These are phyloP conservation scores for Pythium utonaiense DNA, from an alignment of 352 stramenopile genomes.

Conservation along the genomic window DNA sequence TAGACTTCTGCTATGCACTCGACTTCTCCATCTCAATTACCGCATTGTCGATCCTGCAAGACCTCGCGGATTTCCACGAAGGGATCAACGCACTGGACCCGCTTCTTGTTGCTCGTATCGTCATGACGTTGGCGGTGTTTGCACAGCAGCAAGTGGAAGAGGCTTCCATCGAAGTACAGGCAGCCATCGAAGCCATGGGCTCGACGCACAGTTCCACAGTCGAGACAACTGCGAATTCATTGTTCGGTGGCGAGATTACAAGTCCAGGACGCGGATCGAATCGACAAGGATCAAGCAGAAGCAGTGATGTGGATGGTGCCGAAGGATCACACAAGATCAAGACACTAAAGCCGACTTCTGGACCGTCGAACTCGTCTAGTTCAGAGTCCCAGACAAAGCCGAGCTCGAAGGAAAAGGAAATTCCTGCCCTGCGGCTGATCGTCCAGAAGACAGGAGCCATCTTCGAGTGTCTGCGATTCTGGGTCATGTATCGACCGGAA, in stretches of 20 bases:
- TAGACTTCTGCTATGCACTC: conserved; percentile 71
- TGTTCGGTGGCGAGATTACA: conserved; percentile 12
- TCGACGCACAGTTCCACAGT: conserved; percentile 3
- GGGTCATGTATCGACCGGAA: conserved; percentile 75
- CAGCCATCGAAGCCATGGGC: conserved; percentile 57
- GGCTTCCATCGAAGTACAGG: conserved; percentile 82
- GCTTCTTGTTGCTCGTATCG: conserved; percentile 67
- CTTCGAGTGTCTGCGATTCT: conserved; percentile 84
- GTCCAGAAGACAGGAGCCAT: conserved; percentile 83
- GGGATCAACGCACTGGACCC: conserved; percentile 68
- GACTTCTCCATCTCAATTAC: conserved; percentile 80
- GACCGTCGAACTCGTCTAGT: conserved; percentile 3
- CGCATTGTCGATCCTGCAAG: conserved; percentile 71
- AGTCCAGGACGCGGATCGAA: conserved; percentile 9
- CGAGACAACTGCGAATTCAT: conserved; percentile 12
- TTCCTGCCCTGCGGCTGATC: conserved; percentile 66
- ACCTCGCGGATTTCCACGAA: conserved; percentile 72
- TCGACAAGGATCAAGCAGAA: conserved; percentile 10
- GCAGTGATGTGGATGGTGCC: conserved; percentile 31
- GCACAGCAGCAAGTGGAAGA: conserved; percentile 86
- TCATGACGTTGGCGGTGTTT: conserved; percentile 85
- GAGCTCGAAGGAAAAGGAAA: conserved; percentile 47
- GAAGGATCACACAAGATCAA: conserved; percentile 73
- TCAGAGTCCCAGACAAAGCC: background rate
- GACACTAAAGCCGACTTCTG: conserved; percentile 35